A percentile compares a stretch with the other conserved stretches of the same genome.
Conservation (phyloP, 73 alveolate genomes). For the Paramecium pentaurelia region DNA sequence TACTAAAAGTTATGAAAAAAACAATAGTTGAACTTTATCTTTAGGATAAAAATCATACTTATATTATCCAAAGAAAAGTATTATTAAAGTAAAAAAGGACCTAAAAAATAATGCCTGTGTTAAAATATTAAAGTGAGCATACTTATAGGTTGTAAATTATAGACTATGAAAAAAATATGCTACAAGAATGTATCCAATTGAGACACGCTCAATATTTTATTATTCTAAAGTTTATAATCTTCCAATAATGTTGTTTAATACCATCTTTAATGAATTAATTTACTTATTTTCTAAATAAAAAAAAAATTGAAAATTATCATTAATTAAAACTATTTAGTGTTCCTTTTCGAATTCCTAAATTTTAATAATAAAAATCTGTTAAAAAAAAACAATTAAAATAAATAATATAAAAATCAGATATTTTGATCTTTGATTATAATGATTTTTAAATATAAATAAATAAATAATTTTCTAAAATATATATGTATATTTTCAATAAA, state of each 20-base stretch:
- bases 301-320: background rate
- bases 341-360: background rate
- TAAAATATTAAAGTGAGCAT: background rate
- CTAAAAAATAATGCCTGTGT: background rate
- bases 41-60: background rate
- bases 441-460: too few relatives aligned
- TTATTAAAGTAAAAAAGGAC: background rate
- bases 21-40: background rate
- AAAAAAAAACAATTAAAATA: background rate
- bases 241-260: background rate
- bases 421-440: background rate
- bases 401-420: background rate
- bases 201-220: background rate
- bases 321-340: background rate
- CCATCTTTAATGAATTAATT: background rate
- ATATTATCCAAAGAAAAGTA: slow-evolving; percentile 14
- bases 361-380: background rate
- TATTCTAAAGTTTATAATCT: background rate
- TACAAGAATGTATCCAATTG: background rate
- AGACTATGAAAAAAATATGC: background rate
- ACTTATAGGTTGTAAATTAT: background rate
- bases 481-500: background rate
- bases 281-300: background rate
- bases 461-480: background rate
- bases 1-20: background rate